These are phyloP conservation scores for Lyophyllum semitale DNA, from an alignment of 768 basidiomycete species.

Conservation along the genomic window DNA sequence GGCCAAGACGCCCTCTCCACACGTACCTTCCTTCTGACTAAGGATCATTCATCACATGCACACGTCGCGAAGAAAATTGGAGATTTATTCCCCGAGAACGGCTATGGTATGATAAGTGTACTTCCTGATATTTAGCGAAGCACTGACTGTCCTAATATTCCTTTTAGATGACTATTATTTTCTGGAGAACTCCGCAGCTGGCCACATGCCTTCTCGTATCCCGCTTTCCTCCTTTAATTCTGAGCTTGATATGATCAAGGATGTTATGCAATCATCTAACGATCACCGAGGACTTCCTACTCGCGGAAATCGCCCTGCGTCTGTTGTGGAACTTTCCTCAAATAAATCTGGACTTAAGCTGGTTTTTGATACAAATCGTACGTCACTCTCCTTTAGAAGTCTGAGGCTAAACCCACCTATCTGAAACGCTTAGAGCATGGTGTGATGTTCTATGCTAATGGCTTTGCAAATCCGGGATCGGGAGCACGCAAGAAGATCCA, in stretches of 20 bases:
- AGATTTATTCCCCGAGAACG: slow-evolving; percentile 52
- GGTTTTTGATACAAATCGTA: slow-evolving; percentile 71
- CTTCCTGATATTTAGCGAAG: background rate
- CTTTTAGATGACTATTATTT: slow-evolving; percentile 66
- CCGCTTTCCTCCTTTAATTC: slow-evolving; percentile 41
- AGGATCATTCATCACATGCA: slow-evolving; percentile 48
- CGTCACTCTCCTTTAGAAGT: slow-evolving; percentile 25
- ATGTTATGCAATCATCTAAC: slow-evolving; percentile 36
- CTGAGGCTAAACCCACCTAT: background rate
- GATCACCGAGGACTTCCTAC: slow-evolving; percentile 23
- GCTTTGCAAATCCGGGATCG: slow-evolving; percentile 44
- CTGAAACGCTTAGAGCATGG: slow-evolving; percentile 57
- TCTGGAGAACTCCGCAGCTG: slow-evolving; percentile 40
- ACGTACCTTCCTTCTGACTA: slow-evolving; percentile 49
- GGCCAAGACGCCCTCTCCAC: slow-evolving; percentile 52
- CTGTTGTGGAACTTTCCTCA: slow-evolving; percentile 56
- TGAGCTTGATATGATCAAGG: slow-evolving; percentile 46
- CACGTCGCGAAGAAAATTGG: slow-evolving; percentile 57
- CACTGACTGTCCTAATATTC: slow-evolving; percentile 2
- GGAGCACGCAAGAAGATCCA: slow-evolving; percentile 74
- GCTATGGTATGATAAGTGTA: slow-evolving; percentile 54
- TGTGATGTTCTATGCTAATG: slow-evolving; percentile 75
- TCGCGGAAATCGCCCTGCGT: slow-evolving; percentile 33
- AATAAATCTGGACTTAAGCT: slow-evolving; percentile 60
- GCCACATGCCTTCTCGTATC: slow-evolving; percentile 49